Evolutionary conservation across 352 stramenopile species (phyloP).

Genomic region (Peronospora belbahrii): DNA sequence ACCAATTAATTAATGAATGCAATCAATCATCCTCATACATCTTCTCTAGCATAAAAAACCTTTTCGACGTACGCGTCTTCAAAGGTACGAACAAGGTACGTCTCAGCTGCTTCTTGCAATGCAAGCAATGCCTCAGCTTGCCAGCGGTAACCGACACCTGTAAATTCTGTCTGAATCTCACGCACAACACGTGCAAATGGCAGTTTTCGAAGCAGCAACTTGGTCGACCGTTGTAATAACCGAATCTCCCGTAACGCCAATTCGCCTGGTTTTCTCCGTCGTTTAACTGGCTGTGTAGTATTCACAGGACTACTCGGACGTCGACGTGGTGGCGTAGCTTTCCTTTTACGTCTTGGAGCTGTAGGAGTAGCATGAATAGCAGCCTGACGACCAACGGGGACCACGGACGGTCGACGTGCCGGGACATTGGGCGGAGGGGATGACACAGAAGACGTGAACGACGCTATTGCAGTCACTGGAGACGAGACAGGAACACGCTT

Average conservation of each 20-base stretch:
- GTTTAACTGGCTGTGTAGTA: slow-evolving; percentile 32
- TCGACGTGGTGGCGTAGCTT: slow-evolving; percentile 19
- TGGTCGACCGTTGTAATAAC: slow-evolving; percentile 91
- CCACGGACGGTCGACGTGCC: slow-evolving; percentile 20
- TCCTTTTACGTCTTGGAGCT: slow-evolving; percentile 28
- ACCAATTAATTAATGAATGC: not conserved
- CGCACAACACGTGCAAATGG: slow-evolving; percentile 94
- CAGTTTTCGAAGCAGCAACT: slow-evolving; percentile 93
- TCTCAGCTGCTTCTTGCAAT: slow-evolving; percentile 90
- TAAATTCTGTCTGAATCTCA: slow-evolving; percentile 89
- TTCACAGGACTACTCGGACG: slow-evolving; percentile 4
- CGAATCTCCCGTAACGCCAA: slow-evolving; percentile 93
- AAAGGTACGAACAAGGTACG: slow-evolving; percentile 93
- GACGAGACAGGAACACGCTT: slow-evolving; percentile 4
- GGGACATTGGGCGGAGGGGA: slow-evolving; percentile 25
- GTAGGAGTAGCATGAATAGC: slow-evolving; percentile 36
- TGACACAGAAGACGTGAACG: slow-evolving; percentile 19
- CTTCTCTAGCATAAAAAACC: not conserved
- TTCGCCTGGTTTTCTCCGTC: slow-evolving; percentile 56
- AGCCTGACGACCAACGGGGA: slow-evolving; percentile 31
- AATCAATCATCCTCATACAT: not conserved
- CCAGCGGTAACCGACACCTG: slow-evolving; percentile 78
- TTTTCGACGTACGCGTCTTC: slow-evolving; percentile 80
- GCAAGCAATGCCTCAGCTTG: slow-evolving; percentile 89
- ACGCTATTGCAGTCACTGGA: slow-evolving; percentile 1